Base-by-base conservation (phyloP, 805 yeast species). In the Kodamaea neixiangensis region DNA sequence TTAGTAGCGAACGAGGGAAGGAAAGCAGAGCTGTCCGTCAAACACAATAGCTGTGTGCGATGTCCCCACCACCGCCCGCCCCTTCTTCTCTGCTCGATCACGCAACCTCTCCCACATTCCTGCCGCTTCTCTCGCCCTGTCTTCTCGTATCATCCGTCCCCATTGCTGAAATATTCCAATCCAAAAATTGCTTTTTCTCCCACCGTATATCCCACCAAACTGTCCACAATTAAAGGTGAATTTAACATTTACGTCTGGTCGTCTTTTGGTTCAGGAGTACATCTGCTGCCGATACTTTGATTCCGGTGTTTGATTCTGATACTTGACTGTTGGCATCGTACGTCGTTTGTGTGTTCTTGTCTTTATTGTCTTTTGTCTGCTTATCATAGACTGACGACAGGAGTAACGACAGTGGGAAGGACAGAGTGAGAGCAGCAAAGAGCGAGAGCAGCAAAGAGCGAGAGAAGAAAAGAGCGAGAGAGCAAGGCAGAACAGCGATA, bases 261-360 rank as follows among this genome's bases (percentile, higher is more conserved):
- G 31, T 25, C 31, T 25, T 25, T 25, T 25, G 31, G 31, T 9
- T n/a, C n/a, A 25, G n/a, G 45, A 21, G 31, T 25, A 33, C 45
- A 42, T 20, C 45, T 9, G 3, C n/a, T 42, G 19, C 45, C 22
- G 45, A 33, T n/a, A n/a, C n/a, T n/a, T n/a, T n/a, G n/a, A n/a
- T n/a, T n/a, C n/a, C n/a, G n/a, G n/a, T n/a, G n/a, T n/a, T n/a
- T n/a, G n/a, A n/a, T n/a, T n/a, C n/a, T n/a, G n/a, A n/a, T n/a
- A n/a, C n/a, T n/a, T n/a, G n/a, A n/a, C n/a, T n/a, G n/a, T n/a
- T n/a, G n/a, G n/a, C n/a, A n/a, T n/a, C n/a, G n/a, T n/a, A n/a
- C n/a, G n/a, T n/a, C n/a, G n/a, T n/a, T n/a, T n/a, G n/a, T n/a
- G n/a, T n/a, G n/a, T n/a, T n/a, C n/a, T n/a, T n/a, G n/a, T n/a